Evolutionary conservation across 2,329 filamentous ascomycete genomes (phyloP), one percentile per base, ranked within the genome.

Genomic region (Paradendryphiella salina): DNA sequence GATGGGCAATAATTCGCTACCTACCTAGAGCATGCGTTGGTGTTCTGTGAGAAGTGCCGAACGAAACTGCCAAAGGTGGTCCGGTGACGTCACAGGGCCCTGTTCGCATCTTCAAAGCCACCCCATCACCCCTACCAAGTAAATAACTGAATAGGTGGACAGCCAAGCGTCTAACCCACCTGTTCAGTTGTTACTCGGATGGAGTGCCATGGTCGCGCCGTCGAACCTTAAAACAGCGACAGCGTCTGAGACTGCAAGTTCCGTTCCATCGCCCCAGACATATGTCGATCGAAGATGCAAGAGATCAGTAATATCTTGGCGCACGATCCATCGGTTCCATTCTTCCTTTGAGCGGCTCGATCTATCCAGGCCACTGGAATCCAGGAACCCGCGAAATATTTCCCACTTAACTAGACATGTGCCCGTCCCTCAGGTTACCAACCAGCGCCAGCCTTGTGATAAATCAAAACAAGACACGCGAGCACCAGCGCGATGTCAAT

Each of bases 321-420:
- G 45, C 45, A 48, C 45, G 15, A 37, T n/a, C 45, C 37, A 28
- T 31, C 45, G 45, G 45, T 41, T 47, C 32, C 18, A 41, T 34
- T 18, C 36, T 35, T 47, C 48, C 43, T 33, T 21, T 8, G 17
- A n/a, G 11, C 43, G 41, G 47, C 35, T 51, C 37, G 21, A 51
- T 51, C 43, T 45, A 47, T 47, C 48, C 48, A 51, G n/a, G 21
- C 29, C 23, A 21, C 36, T 29, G 43, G 42, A 36, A 26, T 46
- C 6, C 36, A 40, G 42, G 40, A 28, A 31, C 35, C 48, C 36
- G 42, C 31, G 9, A 35, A 28, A 8, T 29, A 41, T 31, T 46
- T 35, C 21, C 44, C 41, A 32, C 29, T 14, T 9, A 29, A 17
- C 31, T 33, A 47, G 26, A 33, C 33, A 17, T 18, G 26, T 46